Evolutionary conservation across 257 asterid genomes (phyloP), one percentile per base, ranked within the genome.

Genomic region (Scutellaria minor): DNA sequence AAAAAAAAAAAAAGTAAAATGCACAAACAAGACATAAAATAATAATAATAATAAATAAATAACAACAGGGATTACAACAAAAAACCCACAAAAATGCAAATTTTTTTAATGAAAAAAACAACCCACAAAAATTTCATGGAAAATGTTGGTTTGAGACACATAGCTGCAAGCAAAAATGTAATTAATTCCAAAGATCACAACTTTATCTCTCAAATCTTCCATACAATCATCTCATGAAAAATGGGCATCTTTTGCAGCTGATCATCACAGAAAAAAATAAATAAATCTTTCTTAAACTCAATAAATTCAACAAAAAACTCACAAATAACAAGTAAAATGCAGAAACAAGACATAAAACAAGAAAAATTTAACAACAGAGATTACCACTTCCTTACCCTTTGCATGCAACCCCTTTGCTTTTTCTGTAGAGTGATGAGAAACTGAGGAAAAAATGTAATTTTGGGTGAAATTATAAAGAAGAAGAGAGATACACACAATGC

Each of bases 401-500:
- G 78, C 74, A 66, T 57, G 77, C 65, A 59, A 66, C 63, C 31
- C 6, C 48, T 48, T 22, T 22, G 66, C 44, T 27, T 56, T 42
- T 65, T 46, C 57, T 11, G 12, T 50, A 18, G 14, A 63, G 39
- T 24, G 15, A 44, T 35, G 51, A 71, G 72, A 35, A 56, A 57
- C 22, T 15, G 40, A 44, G 72, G 9, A 12, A 13, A 55, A 31
- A 31, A 31, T 4, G 4, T 3, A 1, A 2, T 18, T 6, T 18
- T 39, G 79, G 56, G 22, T 60, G 53, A 45, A 31, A 18, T 10
- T 58, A 45, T 7, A 35, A 10, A 51, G 45, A 58, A 42, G 42
- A 20, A 41, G 20, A 31, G n/a, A 56, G 44, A 46, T 55, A 10
- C 39, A 45, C 14, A 10, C 24, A 15, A 24, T n/a, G 50, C 10